Base-by-base conservation (phyloP, 1,139 yeast species). In the Diutina scorzettiae region DNA sequence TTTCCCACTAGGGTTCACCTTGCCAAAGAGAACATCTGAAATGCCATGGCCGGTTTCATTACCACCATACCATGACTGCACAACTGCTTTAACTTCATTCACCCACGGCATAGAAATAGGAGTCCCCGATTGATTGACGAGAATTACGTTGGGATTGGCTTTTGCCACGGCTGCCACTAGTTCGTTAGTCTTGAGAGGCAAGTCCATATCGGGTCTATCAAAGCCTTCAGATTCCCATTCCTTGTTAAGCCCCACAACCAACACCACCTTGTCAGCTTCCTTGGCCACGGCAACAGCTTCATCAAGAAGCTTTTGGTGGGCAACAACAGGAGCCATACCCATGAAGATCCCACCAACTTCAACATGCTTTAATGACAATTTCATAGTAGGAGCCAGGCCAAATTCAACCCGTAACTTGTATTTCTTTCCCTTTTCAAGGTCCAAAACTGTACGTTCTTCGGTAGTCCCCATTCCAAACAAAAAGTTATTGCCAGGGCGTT, bases 91-190 rank as follows among this genome's bases (percentile, higher is more conserved):
- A 16, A 68, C 73, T 20, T 68, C 54, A 33, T 64, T 56, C 12
- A 62, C 53, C 80, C 81, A 76, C 25, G 80, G 78, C 66, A 78
- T 62, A 29, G 71, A 62, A 24, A 77, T 81, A 1, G 84, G 82
- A 9, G 80, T 66, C 43, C 83, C 83, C 2, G 78, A 67, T 54
- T 76, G 81, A 56, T 73, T 69, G 21, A 76, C 79, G 40, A 76
- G 61, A 19, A 74, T 67, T 8, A 71, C 65, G 51, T 75, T 71
- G 32, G 69, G 66, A 50, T 75, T 76, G 39, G 62, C 80, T 40
- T 60, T 60, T 30, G 64, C 44, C 17, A 77, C 67, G 29, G 64
- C 73, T 25, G 53, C 57, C 21, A 76, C 63, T 44, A 77, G 60
- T 39, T 64, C 60, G 47, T 74, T 66, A 34, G 75, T 68, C 44